Evolutionary conservation across 495 filamentous ascomycete genomes (phyloP), one percentile per base, ranked within the genome.

Genomic region (Hypoxylon fragiforme): DNA sequence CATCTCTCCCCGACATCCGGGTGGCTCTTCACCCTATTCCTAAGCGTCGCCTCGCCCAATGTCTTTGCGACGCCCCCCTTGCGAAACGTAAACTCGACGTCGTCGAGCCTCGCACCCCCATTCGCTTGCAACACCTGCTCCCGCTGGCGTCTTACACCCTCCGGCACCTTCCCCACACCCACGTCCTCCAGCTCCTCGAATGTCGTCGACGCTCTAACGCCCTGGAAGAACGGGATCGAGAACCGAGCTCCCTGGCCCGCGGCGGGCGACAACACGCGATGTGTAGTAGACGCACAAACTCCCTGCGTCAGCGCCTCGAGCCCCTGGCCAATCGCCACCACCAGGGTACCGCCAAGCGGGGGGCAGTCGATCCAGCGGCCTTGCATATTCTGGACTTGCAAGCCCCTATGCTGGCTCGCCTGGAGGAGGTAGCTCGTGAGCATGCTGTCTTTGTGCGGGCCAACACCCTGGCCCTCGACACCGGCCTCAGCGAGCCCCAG

Each of bases 391-490:
- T 96, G 92, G 3, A 92, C 92, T 65, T 98, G 92, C 13, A 98
- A 74, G 0, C 91, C 91, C 2, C 65, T 74, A 63, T 97, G 94
- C 1, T 76, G 70, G n/a, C 83, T 86, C 1, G 85, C 90, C 70
- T 97, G 94, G 20, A 96, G 80, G 30, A 98, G 81, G 69, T 92
- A 97, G 15, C 83, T 88, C 8, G 86, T 85, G 32, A 96, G 81
- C 80, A 92, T 92, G 41, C 82, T 87, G 70, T 98, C 94, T 68
- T 98, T 98, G 70, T 98, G 94, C 7, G 94, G 87, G 0, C 94
- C 91, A 1, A 95, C 90, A 15, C 91, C 91, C 63, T 88, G 85
- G 7, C 80, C 77, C 41, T 78, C 72, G 0, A 39, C 62, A 28
- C 70, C 71, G 8, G n/a, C n/a, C n/a, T 74, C 64, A 2, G 19